A percentile compares a stretch with the other conserved stretches of the same genome.
Conservation (phyloP, 2,329 filamentous ascomycete species). For the Beauveria pseudobassiana region DNA sequence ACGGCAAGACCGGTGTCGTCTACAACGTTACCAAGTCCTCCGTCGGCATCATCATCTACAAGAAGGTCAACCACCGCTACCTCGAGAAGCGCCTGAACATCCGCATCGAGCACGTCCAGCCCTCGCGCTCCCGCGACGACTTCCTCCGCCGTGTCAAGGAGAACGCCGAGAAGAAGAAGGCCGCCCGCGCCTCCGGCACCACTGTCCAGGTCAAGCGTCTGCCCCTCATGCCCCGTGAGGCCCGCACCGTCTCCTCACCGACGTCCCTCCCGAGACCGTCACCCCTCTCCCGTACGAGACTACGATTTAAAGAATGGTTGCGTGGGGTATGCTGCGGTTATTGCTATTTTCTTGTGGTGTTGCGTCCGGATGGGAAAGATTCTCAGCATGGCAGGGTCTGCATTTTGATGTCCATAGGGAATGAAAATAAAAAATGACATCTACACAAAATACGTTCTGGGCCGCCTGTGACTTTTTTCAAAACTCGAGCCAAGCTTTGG, state of each 20-base stretch:
- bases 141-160: conserved; percentile 95
- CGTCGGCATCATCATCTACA: conserved; percentile 98
- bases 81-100: conserved; percentile 99
- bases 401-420: conserved; percentile 15
- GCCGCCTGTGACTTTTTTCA: background rate
- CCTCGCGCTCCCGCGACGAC: conserved; percentile 92
- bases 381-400: conserved; percentile 31
- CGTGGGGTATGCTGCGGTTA: conserved; percentile 18
- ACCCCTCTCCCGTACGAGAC: conserved; percentile 94
- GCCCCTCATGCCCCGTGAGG: conserved; percentile 70
- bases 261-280: conserved; percentile 86
- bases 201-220: conserved; percentile 90
- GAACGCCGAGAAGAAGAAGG: conserved; percentile 86
- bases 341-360: conserved; percentile 35
- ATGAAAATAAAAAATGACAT: conserved; percentile 12
- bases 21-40: conserved; percentile 99
- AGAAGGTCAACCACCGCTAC: conserved; percentile 99
- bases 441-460: background rate
- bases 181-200: conserved; percentile 85
- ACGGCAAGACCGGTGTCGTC: conserved; percentile 96
- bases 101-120: conserved; percentile 92
- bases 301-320: conserved; percentile 64
- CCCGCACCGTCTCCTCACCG: conserved; percentile 72
- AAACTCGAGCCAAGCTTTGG: no score
- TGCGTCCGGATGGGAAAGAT: conserved; percentile 37